Evolutionary conservation across 2,329 filamentous ascomycete genomes (phyloP), one percentile per base, ranked within the genome.

Genomic region (Rhinocladiella mackenziei): DNA sequence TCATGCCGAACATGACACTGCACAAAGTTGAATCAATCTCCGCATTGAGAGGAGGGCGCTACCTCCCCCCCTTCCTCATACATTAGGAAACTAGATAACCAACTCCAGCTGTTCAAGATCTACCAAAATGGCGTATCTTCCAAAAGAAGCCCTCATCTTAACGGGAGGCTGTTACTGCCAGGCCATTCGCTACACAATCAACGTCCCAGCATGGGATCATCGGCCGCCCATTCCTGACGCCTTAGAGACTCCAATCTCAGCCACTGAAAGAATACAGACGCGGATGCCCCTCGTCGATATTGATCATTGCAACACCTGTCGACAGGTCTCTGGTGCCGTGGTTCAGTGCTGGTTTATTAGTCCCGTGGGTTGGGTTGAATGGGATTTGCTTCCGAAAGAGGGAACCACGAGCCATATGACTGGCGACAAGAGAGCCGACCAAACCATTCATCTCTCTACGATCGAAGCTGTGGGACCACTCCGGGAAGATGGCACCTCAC

Each of bases 91-190:
- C n/a, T n/a, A n/a, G n/a, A n/a, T n/a, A n/a, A n/a, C n/a, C n/a
- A n/a, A n/a, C n/a, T n/a, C n/a, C n/a, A n/a, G n/a, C n/a, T n/a
- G n/a, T n/a, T n/a, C n/a, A 17, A 18, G 11, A 7, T 25, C 19
- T 5, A 25, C n/a, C 22, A 13, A 23, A 22, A 52, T 54, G 49
- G 28, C 49, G 3, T 50, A 47, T 31, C 40, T 50, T 9, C 38
- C 26, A 14, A 45, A 38, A 32, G 43, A 53, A 22, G 41, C 57
- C 7, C 45, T 57, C 18, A 47, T 47, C 7, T 46, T 62, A 6
- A 51, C 41, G 1, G 60, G 59, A 11, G 58, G 59, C 14, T 61
- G 60, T 43, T 59, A 56, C 44, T 62, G 58, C 50, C 51, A 49
- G 30, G 54, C 58, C 23, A 58, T 60, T 40, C 43, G 48, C 11